phyloP scores from a whole-genome alignment of 225 moss, liverwort and hornwort genomes.

The Anthoceros angustus region DNA sequence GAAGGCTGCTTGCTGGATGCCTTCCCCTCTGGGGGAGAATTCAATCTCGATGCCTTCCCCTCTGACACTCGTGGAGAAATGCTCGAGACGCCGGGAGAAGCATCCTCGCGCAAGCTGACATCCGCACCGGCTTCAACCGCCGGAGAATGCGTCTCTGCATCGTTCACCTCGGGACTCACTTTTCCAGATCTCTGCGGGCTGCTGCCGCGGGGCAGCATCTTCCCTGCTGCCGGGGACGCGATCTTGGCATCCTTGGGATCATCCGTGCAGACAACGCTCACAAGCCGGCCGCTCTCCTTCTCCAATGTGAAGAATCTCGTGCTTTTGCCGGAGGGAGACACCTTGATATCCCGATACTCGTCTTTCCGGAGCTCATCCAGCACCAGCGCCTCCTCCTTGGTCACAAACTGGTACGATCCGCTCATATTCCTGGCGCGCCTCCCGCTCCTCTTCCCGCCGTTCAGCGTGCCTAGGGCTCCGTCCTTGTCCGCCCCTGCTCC shows the following conservation, averaged over 20 bases:
- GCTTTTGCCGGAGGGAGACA: not conserved
- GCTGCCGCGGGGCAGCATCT: not conserved
- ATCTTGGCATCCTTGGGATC: not conserved
- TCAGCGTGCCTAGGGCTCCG: not conserved
- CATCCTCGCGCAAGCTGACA: not conserved
- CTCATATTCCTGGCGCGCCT: not conserved
- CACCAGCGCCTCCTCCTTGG: not conserved
- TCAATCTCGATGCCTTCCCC: too few relatives aligned
- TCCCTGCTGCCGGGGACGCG: not conserved
- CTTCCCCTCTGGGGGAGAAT: too few relatives aligned
- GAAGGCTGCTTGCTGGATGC: too few relatives aligned
- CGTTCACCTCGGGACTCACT: not conserved
- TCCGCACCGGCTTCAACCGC: not conserved
- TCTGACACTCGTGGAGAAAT: too few relatives aligned
- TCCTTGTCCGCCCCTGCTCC: not conserved
- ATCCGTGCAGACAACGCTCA: not conserved
- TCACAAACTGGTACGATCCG: not conserved
- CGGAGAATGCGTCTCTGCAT: too few relatives aligned
- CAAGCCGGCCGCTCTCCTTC: too few relatives aligned
- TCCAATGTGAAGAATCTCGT: not conserved
- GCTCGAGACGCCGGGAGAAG: too few relatives aligned
- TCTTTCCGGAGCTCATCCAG: not conserved
- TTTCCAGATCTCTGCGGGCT: not conserved
- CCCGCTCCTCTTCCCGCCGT: not conserved
- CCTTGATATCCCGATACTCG: too few relatives aligned